Conservation (phyloP, 202 grass and related monocot species). For the Bolboschoenoplectus hybrid region DNA sequence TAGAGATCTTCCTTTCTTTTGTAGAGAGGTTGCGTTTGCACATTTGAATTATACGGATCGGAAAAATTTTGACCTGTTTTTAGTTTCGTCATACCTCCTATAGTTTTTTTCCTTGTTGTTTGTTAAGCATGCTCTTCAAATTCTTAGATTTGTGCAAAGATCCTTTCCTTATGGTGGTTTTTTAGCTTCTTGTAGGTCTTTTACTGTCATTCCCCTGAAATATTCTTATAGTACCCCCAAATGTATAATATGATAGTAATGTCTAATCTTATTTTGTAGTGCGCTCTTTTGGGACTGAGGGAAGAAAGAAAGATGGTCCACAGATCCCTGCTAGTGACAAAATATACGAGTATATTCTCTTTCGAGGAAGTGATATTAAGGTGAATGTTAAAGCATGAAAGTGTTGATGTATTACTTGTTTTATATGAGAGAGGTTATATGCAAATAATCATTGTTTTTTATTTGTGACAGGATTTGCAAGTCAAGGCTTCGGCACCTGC, state of each 20-base stretch:
- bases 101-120: background rate
- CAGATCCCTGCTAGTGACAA: constrained; percentile 85
- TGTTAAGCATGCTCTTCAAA: background rate
- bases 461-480: constrained; percentile 75
- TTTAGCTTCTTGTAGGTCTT: background rate
- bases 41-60: constrained; percentile 8
- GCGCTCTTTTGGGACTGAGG: constrained; percentile 89
- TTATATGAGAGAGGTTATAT: background rate
- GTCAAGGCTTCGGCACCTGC: constrained; percentile 66
- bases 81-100: background rate
- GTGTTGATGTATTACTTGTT: constrained; percentile 16
- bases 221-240: background rate
- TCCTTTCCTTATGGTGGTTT: background rate
- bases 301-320: constrained; percentile 78
- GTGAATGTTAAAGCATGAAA: constrained; percentile 47
- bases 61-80: background rate
- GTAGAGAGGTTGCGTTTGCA: background rate
- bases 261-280: constrained; percentile 47
- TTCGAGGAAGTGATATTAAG: constrained; percentile 95
- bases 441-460: constrained; percentile 31
- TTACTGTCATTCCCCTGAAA: background rate
- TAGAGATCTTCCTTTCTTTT: background rate
- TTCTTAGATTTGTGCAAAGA: constrained; percentile 27
- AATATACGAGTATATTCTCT: constrained; percentile 94
- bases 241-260: constrained; percentile 19